Evolutionary conservation across 495 filamentous ascomycete genomes (phyloP).

Genomic region (Aspergillus funiculosus): DNA sequence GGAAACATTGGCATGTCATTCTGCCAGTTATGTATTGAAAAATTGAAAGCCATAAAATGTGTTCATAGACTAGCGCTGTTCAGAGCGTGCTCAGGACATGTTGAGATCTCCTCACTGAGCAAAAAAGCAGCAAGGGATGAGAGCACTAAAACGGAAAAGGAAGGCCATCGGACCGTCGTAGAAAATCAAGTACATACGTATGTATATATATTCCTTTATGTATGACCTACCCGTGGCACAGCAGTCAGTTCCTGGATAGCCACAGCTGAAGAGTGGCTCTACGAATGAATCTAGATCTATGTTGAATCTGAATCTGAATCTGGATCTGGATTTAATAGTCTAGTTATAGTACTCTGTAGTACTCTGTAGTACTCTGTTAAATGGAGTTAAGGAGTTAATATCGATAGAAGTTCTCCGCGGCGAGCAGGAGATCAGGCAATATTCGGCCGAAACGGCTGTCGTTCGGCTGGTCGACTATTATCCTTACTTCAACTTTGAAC

Average conservation of each 20-base stretch:
- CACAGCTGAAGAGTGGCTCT: too few species aligned
- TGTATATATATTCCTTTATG: too few species aligned
- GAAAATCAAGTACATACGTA: conserved; percentile 8
- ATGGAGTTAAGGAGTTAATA: too few species aligned
- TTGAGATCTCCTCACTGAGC: conserved; percentile 27
- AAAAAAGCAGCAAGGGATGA: conserved; percentile 30
- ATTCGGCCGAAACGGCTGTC: conserved; percentile 15
- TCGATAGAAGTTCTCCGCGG: not conserved
- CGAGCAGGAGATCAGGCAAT: not conserved
- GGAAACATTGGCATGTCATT: conserved; percentile 9
- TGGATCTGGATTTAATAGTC: too few species aligned
- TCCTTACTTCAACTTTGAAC: not conserved
- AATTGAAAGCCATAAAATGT: conserved; percentile 7
- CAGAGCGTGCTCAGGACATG: conserved; percentile 9
- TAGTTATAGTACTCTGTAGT: too few species aligned
- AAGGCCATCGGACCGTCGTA: not conserved
- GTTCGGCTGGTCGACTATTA: not conserved
- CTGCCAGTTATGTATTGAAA: conserved; percentile 4
- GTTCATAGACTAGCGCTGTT: conserved; percentile 5
- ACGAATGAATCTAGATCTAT: too few species aligned
- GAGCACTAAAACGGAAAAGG: conserved; percentile 25
- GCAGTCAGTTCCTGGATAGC: too few species aligned
- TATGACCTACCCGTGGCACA: too few species aligned
- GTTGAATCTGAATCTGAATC: too few species aligned
- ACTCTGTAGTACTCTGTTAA: too few species aligned